Percentiles rank a stretch among this genome's conserved stretches.
These are phyloP conservation scores for Syncephalastrum sp. DNA, from an alignment of 371 early-diverging fungal species.

Conservation along the genomic window DNA sequence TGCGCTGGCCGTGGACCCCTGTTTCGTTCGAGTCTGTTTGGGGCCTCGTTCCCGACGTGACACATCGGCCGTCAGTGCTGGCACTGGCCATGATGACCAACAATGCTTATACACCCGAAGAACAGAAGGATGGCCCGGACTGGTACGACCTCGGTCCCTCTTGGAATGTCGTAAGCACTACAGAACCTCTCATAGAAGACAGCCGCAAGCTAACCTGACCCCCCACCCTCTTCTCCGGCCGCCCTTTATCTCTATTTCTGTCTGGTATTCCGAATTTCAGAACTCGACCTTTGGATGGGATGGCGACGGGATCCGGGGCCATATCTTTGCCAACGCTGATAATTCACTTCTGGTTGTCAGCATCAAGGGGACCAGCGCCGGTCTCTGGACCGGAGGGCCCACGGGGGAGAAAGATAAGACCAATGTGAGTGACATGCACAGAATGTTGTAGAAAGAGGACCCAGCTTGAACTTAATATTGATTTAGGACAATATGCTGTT, in stretches of 20 bases:
- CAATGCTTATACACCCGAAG: slow-evolving; percentile 63
- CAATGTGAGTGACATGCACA: slow-evolving; percentile 54
- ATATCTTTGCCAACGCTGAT: slow-evolving; percentile 77
- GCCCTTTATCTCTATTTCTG: background rate
- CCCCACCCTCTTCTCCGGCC: background rate
- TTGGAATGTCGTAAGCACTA: slow-evolving; percentile 57
- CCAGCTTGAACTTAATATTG: background rate
- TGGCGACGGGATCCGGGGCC: slow-evolving; percentile 83
- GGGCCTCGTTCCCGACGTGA: slow-evolving; percentile 64
- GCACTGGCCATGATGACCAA: slow-evolving; percentile 74
- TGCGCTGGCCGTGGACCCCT: slow-evolving; percentile 9
- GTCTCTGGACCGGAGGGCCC: slow-evolving; percentile 71
- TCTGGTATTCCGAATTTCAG: slow-evolving; percentile 23
- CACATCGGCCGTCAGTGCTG: slow-evolving; percentile 68
- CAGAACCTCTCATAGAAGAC: background rate
- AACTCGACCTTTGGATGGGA: slow-evolving; percentile 87
- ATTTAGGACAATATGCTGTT: slow-evolving; percentile 88
- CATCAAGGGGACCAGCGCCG: slow-evolving; percentile 89
- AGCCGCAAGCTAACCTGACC: background rate
- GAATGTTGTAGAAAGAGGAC: no score
- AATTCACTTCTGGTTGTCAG: slow-evolving; percentile 77
- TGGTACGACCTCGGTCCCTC: slow-evolving; percentile 75
- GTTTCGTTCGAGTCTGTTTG: slow-evolving; percentile 4
- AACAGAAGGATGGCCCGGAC: slow-evolving; percentile 41
- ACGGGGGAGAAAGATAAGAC: slow-evolving; percentile 81